Evolutionary conservation across 805 yeast species (phyloP), one percentile per base, ranked within the genome.

Genomic region (Yarrowia hollandica): DNA sequence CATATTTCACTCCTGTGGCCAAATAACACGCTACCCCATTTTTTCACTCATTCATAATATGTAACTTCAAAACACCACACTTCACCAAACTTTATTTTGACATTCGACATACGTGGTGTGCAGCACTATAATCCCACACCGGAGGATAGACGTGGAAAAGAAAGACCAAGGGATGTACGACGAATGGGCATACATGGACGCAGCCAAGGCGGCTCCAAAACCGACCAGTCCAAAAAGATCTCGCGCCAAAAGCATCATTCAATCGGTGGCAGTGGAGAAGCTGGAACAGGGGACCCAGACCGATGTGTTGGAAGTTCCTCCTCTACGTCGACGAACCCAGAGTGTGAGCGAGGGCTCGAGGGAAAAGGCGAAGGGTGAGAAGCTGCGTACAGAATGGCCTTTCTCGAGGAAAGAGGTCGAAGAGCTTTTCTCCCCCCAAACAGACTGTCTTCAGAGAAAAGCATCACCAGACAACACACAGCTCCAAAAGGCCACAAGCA

Each of bases 181-280:
- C 59, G 72, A 69, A 46, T 69, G 72, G 72, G 71, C 72, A 15
- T 69, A 69, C 61, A 65, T 68, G 35, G 46, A 60, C 26, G 58
- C 38, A 41, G 26, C 56, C 23, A 50, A 41, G 57, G 37, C 61
- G 37, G 31, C 55, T 6, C 39, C 39, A 5, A 48, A 44, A 31
- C 52, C 34, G 19, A 26, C 35, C 8, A 44, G 35, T 18, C 52
- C 52, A 9, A 44, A 18, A 10, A 48, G 55, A 33, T 44, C 54
- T 15, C 38, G 55, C 15, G 55, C 55, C 55, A 48, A 48, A 33
- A 48, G 55, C 55, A 48, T 48, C 25, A 48, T 48, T 33, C 55
- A 48, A 15, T n/a, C 55, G 16, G 55, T 48, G 38, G 55, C 55
- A 4, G 59, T 54, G 34, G 59, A 54, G n/a, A 48, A 48, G 31